Evolutionary conservation across 768 basidiomycete species (phyloP), one percentile per base, ranked within the genome.

Genomic region (Zangia roseola): DNA sequence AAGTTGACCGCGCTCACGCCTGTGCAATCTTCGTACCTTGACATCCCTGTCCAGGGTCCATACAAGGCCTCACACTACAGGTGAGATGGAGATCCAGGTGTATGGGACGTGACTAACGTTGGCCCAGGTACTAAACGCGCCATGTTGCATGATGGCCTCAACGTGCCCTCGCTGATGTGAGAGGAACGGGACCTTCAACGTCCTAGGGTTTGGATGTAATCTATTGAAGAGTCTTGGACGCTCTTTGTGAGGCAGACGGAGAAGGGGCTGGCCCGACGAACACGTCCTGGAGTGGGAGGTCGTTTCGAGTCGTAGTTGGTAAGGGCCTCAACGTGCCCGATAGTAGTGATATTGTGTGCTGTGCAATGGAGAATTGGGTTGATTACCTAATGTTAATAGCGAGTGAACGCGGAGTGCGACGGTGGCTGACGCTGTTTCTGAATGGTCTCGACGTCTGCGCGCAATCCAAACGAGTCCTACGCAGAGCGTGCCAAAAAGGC

Each of bases 11-110:
- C 74, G 54, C 78, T 93, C 56, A 73, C 77, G 21, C 31, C 78
- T 12, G 79, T 78, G 54, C 97, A 99, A 74, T 82, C 94, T 59
- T 72, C 75, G 40, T 99, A 99, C 80, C 83, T 98, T 54, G 94
- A 94, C 70, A 83, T 98, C 57, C 91, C 93, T 50, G 74, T 79
- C 60, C 72, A 79, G 53, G 97, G 95, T 38, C 86, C 86, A 23
- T 88, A 85, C 81, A 88, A 88, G 77, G 72, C 84, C 47, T 59
- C 70, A 50, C 82, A 86, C 74, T 86, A 86, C 79, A 79, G 82
- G 69, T 83, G 74, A 48, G 60, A 43, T 10, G 20, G 21, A 19
- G 20, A 0, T 4, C 0, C 16, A 10, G 0, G 28, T 4, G 25
- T 4, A 24, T 4, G 14, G 33, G 33, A 23, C 10, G 19, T 26